A percentile compares a stretch with the other conserved stretches of the same genome.
Evolutionary conservation across 2,329 filamentous ascomycete species (phyloP).

Genomic region (Penicillium brasilianum): DNA sequence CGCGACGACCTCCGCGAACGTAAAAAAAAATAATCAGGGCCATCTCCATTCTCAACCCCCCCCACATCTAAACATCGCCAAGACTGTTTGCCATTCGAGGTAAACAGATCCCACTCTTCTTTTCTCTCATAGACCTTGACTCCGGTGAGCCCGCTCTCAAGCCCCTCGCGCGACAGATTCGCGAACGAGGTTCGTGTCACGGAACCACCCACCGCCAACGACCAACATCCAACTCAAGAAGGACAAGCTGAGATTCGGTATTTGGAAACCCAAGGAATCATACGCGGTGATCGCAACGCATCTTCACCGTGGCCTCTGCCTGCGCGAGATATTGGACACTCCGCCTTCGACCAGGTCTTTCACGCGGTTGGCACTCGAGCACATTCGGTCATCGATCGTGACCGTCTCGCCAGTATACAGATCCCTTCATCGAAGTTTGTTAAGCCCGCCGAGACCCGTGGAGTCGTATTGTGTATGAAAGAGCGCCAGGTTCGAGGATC

Average conservation of each 20-base stretch:
- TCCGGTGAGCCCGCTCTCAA: slow-evolving; percentile 5
- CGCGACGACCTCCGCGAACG: slow-evolving; percentile 11
- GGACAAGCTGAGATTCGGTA: slow-evolving; percentile 18
- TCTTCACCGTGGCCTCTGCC: background rate
- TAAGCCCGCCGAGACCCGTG: background rate
- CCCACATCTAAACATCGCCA: background rate
- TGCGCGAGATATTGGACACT: slow-evolving; percentile 6
- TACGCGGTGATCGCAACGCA: background rate
- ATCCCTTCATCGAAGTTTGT: background rate
- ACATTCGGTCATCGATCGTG: background rate
- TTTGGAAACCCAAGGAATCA: background rate
- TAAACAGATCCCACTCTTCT: background rate
- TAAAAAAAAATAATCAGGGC: slow-evolving; percentile 15
- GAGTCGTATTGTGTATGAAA: slow-evolving; percentile 7
- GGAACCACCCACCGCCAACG: slow-evolving; percentile 16
- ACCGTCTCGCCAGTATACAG: background rate
- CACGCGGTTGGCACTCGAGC: slow-evolving; percentile 13
- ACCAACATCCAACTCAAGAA: slow-evolving; percentile 11
- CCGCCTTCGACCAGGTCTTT: slow-evolving; percentile 5
- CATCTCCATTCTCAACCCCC: slow-evolving; percentile 6
- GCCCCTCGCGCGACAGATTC: slow-evolving; percentile 27
- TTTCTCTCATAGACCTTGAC: slow-evolving; percentile 2
- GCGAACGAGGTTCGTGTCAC: slow-evolving; percentile 28
- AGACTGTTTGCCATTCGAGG: slow-evolving; percentile 8
- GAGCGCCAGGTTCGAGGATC: slow-evolving; percentile 5